Conservation (phyloP, 208 protist genomes). For the Acanthamoeba triangularis region DNA sequence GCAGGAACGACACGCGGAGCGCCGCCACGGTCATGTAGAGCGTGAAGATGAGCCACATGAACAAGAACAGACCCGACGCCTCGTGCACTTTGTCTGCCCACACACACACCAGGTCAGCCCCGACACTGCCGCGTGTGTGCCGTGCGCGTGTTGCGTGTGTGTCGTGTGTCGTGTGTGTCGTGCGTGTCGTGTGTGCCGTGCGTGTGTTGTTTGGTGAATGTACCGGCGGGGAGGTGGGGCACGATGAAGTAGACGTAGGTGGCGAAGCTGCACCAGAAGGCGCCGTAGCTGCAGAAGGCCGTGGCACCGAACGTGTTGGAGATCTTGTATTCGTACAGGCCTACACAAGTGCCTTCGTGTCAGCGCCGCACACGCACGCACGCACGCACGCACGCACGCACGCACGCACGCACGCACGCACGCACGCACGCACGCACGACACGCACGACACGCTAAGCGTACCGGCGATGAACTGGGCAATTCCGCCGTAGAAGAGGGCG, state of each 20-base stretch:
- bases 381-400: neutral
- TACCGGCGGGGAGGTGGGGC: neutral
- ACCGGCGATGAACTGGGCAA: constrained; percentile 72
- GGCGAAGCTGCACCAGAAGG: constrained; percentile 75
- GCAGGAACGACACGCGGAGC: constrained; percentile 26
- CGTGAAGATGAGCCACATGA: constrained; percentile 73
- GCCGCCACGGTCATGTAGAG: constrained; percentile 63
- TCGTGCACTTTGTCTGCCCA: constrained; percentile 36
- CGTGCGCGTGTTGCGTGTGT: neutral
- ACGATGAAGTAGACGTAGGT: constrained; percentile 52
- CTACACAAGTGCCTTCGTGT: neutral
- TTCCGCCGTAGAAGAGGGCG: constrained; percentile 72
- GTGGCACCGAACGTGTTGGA: constrained; percentile 70
- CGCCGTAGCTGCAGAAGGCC: constrained; percentile 72
- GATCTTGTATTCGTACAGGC: constrained; percentile 63
- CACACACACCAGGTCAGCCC: neutral
- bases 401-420: neutral
- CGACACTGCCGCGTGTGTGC: neutral
- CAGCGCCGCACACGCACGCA: neutral
- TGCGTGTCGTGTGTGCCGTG: too few species aligned
- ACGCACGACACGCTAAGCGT: neutral
- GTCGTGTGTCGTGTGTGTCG: too few species aligned
- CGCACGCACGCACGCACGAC: neutral
- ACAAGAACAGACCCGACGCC: constrained; percentile 50
- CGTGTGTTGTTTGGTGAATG: neutral